Percentiles rank a stretch among this genome's conserved stretches.
Evolutionary conservation across 352 stramenopile genomes (phyloP).

Genomic region (Plasmopara muralis): DNA sequence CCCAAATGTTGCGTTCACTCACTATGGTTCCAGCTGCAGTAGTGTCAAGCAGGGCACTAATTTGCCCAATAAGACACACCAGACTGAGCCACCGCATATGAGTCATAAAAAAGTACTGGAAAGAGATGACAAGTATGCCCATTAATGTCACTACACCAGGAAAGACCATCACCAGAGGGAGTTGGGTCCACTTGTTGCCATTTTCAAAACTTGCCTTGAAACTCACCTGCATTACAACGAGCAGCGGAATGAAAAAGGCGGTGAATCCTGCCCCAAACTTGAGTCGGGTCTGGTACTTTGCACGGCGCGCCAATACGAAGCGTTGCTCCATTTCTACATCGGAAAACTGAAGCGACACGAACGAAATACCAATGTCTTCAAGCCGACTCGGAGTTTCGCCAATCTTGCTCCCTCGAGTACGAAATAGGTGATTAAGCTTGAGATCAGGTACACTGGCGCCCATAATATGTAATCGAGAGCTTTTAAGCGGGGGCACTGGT

Average conservation of each 20-base stretch:
- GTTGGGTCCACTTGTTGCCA: constrained; percentile 53
- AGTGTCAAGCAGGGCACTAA: constrained; percentile 68
- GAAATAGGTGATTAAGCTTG: constrained; percentile 64
- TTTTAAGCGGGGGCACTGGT: constrained; percentile 23
- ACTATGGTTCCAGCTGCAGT: constrained; percentile 65
- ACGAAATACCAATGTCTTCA: constrained; percentile 75
- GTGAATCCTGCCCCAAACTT: constrained; percentile 72
- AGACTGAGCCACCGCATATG: constrained; percentile 43
- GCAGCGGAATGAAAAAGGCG: constrained; percentile 74
- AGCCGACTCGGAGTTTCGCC: constrained; percentile 32
- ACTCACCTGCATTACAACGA: constrained; percentile 83
- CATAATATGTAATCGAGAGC: constrained; percentile 42
- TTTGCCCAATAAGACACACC: constrained; percentile 65
- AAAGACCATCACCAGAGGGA: constrained; percentile 78
- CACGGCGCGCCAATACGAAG: constrained; percentile 37
- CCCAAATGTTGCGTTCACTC: constrained; percentile 78
- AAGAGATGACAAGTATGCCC: constrained; percentile 60
- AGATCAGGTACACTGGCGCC: constrained; percentile 56
- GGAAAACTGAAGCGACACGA: constrained; percentile 64
- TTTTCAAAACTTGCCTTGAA: constrained; percentile 61
- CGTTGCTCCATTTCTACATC: constrained; percentile 62
- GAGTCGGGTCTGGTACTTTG: constrained; percentile 70
- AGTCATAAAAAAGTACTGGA: constrained; percentile 52
- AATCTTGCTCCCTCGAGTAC: constrained; percentile 28
- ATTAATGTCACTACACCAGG: constrained; percentile 71